Base-by-base conservation (phyloP, 1,284 basidiomycete genomes). In the Apiotrichum gamsii region DNA sequence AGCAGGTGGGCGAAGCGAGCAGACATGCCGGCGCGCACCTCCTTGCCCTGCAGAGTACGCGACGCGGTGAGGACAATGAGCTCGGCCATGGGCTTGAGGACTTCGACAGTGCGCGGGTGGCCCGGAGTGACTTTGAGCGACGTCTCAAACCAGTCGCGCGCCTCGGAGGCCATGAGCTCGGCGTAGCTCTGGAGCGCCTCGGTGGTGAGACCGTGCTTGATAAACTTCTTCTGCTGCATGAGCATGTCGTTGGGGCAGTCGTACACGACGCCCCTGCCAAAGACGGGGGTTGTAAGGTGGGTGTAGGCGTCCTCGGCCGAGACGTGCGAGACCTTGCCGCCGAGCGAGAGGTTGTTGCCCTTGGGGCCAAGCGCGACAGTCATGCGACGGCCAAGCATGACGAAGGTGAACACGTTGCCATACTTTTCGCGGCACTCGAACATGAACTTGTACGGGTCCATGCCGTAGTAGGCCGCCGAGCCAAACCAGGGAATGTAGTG, bases 201-300 rank as follows among this genome's bases (percentile, higher is more conserved):
- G 18, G 81, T 82, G 8, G 90, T 87, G 9, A 99, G 80, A 34
- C 94, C 93, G 58, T 90, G 84, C 75, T 94, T 95, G 72, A 93
- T 84, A 59, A 98, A 96, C 72, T 87, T 88, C 79, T 99, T 99
- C 73, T 99, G 95, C 69, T 99, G 93, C 94, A 99, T 98, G 69
- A 99, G 84, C 43, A 90, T 78, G 47, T 91, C 85, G 71, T 98
- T 98, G 25, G 95, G 94, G 47, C 90, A 84, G 66, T 97, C 94
- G 72, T 98, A 98, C 5, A 97, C 94, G 38, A 98, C 95, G 45
- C 90, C 91, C 67, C 91, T 91, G 45, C 95, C 95, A 62, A 99
- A 99, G 18, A 93, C 82, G 4, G 90, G 90, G 0, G 87, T 91
- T 0, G 89, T 93, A 40, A 93, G 74, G 65, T 87, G 85, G 86